phyloP scores from a whole-genome alignment of 1,139 yeast species.

The Kodamaea fungicola region DNA sequence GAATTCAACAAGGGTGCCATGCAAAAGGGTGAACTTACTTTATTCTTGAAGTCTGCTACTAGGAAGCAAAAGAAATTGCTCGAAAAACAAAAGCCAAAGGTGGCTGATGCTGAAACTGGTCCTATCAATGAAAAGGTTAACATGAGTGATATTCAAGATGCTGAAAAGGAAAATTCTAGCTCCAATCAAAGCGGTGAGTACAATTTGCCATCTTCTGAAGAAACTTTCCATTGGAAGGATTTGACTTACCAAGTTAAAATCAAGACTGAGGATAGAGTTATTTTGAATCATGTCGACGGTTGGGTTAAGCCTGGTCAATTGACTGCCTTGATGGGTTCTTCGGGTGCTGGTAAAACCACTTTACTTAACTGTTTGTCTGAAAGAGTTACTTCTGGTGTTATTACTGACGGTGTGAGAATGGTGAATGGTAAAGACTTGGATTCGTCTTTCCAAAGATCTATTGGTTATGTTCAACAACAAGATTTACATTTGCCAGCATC shows the following conservation, averaged over 20 bases:
- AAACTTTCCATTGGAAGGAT: constrained; percentile 77
- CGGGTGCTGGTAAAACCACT: constrained; percentile 88
- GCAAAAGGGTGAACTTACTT: constrained; percentile 76
- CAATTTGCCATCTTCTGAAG: constrained; percentile 15
- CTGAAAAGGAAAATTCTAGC: constrained; percentile 9
- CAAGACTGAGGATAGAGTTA: constrained; percentile 59
- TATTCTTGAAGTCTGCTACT: constrained; percentile 47
- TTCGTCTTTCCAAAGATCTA: constrained; percentile 71
- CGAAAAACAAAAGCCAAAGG: constrained; percentile 19
- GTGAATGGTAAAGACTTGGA: constrained; percentile 72
- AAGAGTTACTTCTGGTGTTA: constrained; percentile 75
- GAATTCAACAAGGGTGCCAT: constrained; percentile 71
- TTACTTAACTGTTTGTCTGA: constrained; percentile 69
- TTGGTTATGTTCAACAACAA: constrained; percentile 83
- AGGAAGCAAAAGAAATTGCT: constrained; percentile 25
- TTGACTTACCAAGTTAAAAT: constrained; percentile 71
- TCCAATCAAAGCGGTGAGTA: background rate
- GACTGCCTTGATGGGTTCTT: constrained; percentile 62
- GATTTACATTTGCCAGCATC: constrained; percentile 73
- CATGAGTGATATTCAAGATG: constrained; percentile 12
- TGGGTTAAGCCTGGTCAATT: constrained; percentile 40
- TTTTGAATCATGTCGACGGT: constrained; percentile 71
- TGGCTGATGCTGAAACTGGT: constrained; percentile 13
- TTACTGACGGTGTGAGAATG: constrained; percentile 65
- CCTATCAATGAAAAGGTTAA: constrained; percentile 14